Evolutionary conservation across 2,329 filamentous ascomycete species (phyloP), one percentile per base, ranked within the genome.

Genomic region (Penicillium sp.): DNA sequence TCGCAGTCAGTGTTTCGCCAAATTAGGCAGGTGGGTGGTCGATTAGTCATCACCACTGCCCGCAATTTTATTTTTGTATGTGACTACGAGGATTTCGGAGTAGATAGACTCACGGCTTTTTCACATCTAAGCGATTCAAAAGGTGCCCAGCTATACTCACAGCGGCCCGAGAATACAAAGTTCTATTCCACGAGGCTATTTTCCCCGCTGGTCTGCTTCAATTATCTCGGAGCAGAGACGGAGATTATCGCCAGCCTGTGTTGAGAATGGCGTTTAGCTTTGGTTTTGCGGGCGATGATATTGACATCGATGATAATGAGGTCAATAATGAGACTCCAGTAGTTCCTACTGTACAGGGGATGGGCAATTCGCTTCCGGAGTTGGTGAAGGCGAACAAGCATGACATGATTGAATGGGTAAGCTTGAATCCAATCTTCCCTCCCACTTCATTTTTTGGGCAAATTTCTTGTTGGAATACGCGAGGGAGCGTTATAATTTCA

Each of bases 201-300:
- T n/a, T 13, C 37, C 5, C 21, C 11, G n/a, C 21, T 11, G 21
- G 16, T 14, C 24, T 16, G 16, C 40, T 43, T 29, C 40, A 29
- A 43, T 13, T 9, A 19, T 36, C 34, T 50, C 14, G 14, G 36
- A 42, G 19, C 18, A 23, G 33, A 36, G 14, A 48, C 5, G 36
- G n/a, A n/a, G 5, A 28, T 40, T 21, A n/a, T 40, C 11, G 8
- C 3, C 19, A 34, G 10, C 16, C 37, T 18, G 29, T 5, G 24
- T 28, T 55, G 5, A 60, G 18, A 33, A 72, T 72, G 67, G 59
- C 68, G 5, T 73, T 86, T 67, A 80, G 79, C 53, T 86, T 86
- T 58, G 81, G 81, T 16, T 86, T 86, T 62, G 77, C 79, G 0
- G 81, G 81, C 18, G 82, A 86, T 55, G 83, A 85, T 62, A 84